phyloP scores from a whole-genome alignment of 2,329 filamentous ascomycete species.

The Tolypocladium guangdongense region DNA sequence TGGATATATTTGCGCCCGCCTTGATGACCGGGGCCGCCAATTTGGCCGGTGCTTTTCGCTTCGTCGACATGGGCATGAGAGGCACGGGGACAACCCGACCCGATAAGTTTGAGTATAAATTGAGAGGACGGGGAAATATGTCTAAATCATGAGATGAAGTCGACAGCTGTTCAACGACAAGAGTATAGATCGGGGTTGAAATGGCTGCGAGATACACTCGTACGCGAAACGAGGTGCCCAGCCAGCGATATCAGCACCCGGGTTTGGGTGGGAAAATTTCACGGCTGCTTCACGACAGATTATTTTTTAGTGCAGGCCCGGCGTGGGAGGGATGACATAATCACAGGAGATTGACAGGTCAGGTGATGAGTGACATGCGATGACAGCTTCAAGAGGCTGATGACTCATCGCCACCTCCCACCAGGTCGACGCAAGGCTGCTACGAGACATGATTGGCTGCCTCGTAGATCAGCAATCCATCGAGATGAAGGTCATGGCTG shows the following conservation, averaged over 20 bases:
- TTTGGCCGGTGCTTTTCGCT: slow-evolving; percentile 47
- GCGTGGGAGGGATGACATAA: slow-evolving; percentile 11
- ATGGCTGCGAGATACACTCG: neutral
- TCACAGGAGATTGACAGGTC: slow-evolving; percentile 5
- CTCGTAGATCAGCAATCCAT: neutral
- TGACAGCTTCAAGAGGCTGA: neutral
- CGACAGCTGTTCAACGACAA: neutral
- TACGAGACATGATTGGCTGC: neutral
- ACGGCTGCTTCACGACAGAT: slow-evolving; percentile 14
- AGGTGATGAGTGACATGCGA: slow-evolving; percentile 10
- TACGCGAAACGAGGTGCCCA: neutral
- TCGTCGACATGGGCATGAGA: slow-evolving; percentile 41
- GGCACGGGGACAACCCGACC: neutral
- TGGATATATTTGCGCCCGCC: slow-evolving; percentile 38
- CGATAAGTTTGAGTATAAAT: neutral
- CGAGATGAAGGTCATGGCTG: neutral
- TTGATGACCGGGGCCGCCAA: slow-evolving; percentile 45
- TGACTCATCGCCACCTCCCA: neutral
- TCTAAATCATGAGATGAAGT: neutral
- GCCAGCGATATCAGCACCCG: slow-evolving; percentile 11
- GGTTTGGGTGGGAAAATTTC: slow-evolving; percentile 21
- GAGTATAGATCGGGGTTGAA: neutral
- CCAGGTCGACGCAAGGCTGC: neutral
- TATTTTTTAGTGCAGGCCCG: slow-evolving; percentile 16
- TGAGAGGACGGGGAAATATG: neutral